Conservation (phyloP, 768 basidiomycete species). For the Mycena indigotica region DNA sequence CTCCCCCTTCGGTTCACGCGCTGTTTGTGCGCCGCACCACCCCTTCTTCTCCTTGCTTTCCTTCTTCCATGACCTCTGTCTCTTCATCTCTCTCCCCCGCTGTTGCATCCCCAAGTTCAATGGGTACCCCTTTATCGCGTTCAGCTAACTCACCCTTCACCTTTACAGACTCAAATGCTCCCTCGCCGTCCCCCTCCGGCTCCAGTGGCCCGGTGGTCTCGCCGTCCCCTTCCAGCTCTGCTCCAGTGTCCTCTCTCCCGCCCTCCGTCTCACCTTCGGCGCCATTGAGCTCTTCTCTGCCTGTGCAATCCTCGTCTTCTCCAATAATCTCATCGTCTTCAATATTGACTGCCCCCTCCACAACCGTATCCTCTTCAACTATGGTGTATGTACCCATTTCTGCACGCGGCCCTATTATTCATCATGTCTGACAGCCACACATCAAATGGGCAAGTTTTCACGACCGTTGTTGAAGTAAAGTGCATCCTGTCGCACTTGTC, state of each 20-base stretch:
- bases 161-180: not conserved
- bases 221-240: not conserved
- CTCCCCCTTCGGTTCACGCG: not conserved
- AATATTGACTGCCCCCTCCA: constrained; percentile 17
- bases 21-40: not conserved
- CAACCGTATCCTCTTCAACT: not conserved
- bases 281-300: constrained; percentile 3
- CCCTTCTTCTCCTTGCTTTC: not conserved
- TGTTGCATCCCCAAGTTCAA: not conserved
- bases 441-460: constrained; percentile 14
- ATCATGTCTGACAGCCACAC: constrained; percentile 3
- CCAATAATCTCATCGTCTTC: constrained; percentile 5
- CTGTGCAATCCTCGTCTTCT: constrained; percentile 10
- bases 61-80: not conserved
- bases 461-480: constrained; percentile 15
- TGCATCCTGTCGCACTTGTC: not conserved
- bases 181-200: not conserved
- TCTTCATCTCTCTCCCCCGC: not conserved
- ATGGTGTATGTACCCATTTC: constrained; percentile 2
- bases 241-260: not conserved
- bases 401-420: not conserved
- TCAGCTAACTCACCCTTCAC: not conserved
- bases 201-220: not conserved
- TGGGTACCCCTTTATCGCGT: not conserved
- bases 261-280: constrained; percentile 4